Evolutionary conservation across 1,284 basidiomycete species (phyloP), one percentile per base, ranked within the genome.

Genomic region (Mycena sp.): DNA sequence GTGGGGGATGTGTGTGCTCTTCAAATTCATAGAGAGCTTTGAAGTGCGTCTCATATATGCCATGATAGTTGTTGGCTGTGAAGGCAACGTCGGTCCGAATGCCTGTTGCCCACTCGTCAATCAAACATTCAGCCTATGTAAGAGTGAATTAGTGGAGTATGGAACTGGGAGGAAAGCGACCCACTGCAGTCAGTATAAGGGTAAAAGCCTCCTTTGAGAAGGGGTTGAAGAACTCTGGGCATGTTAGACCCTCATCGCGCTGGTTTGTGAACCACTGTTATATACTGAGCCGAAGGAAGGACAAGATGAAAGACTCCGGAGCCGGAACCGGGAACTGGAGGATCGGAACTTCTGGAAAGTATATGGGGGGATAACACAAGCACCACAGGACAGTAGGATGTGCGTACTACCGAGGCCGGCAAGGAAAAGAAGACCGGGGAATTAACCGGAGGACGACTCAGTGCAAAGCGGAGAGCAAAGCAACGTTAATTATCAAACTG

Each of bases 211-310:
- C 43, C 7, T 64, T 26, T 0, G 68, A 58, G n/a, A 72, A 21
- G 1, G 64, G 69, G 19, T 55, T 59, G 43, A 71, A 71, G 37
- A 59, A 26, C 25, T 58, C 67, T 2, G 56, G 46, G 25, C 57
- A 58, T 17, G 61, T 23, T 12, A 67, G 54, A 9, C 69, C 69
- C 45, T 70, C 63, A 51, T 70, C 67, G n/a, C 54, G 61, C 6
- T 41, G 48, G 53, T 69, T 69, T 16, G 50, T 43, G 38, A 70
- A 69, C 67, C 67, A 70, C n/a, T n/a, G n/a, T n/a, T n/a, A n/a
- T n/a, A n/a, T n/a, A n/a, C n/a, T n/a, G n/a, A n/a, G n/a, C n/a
- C n/a, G n/a, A n/a, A n/a, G n/a, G n/a, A n/a, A n/a, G n/a, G n/a
- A n/a, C n/a, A n/a, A n/a, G n/a, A n/a, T n/a, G n/a, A n/a, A n/a